Conservation (phyloP, 192 early-diverging fungal species). For the Funneliformis geosporum region DNA sequence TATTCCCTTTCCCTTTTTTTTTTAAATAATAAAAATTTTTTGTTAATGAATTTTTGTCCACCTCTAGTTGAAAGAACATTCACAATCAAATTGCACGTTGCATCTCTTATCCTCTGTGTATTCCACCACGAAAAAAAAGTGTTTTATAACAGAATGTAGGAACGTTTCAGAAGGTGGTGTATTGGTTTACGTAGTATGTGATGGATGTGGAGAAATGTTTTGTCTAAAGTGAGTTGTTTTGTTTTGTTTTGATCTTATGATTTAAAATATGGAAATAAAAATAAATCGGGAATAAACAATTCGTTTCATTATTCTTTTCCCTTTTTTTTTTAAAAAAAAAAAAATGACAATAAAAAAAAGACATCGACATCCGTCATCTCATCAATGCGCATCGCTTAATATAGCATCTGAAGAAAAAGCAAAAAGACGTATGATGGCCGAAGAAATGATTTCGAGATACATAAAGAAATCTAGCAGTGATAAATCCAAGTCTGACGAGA, state of each 20-base stretch:
- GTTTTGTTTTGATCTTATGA: not conserved
- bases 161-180: conserved; percentile 18
- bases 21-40: too few relatives aligned
- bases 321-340: conserved; percentile 14
- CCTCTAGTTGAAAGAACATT: conserved; percentile 34
- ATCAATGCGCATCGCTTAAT: conserved; percentile 32
- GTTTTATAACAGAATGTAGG: conserved; percentile 26
- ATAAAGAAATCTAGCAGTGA: conserved; percentile 5
- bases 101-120: conserved; percentile 21
- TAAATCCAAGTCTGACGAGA: not conserved
- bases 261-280: not conserved
- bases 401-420: conserved; percentile 28
- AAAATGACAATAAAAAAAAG: not conserved
- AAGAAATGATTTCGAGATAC: conserved; percentile 32
- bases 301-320: not conserved
- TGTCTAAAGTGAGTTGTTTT: conserved; percentile 36
- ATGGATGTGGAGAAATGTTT: conserved; percentile 34
- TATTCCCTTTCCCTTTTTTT: conserved; percentile 6
- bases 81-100: conserved; percentile 29
- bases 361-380: conserved; percentile 34
- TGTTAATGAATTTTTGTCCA: too few relatives aligned
- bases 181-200: conserved; percentile 33
- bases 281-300: too few relatives aligned
- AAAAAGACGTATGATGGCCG: conserved; percentile 25
- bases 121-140: conserved; percentile 3